A percentile compares a stretch with the other conserved stretches of the same genome.
Evolutionary conservation across 2,329 filamentous ascomycete species (phyloP).

Genomic region (Fusarium pseudonygamai): DNA sequence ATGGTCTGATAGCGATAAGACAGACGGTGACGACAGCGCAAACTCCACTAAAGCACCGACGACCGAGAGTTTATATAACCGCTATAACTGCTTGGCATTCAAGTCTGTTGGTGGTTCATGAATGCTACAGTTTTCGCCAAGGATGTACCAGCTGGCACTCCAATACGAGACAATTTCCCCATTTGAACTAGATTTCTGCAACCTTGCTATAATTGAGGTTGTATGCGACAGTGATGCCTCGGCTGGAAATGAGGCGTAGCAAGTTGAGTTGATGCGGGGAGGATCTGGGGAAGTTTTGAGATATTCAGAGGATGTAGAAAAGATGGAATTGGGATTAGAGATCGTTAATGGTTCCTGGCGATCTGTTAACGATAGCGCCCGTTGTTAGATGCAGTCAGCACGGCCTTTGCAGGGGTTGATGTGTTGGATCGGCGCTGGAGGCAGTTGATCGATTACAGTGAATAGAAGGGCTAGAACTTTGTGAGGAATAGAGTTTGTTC

Average conservation of each 20-base stretch:
- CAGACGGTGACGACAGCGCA: constrained; percentile 26
- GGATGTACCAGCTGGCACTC: neutral
- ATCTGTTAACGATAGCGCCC: neutral
- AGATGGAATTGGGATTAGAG: neutral
- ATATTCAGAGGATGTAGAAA: neutral
- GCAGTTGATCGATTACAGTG: neutral
- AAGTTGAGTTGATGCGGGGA: neutral
- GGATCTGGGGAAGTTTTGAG: constrained; percentile 16
- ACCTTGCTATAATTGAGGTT: neutral
- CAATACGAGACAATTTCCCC: neutral
- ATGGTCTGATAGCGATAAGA: constrained; percentile 35
- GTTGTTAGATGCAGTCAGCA: neutral
- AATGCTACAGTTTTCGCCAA: neutral
- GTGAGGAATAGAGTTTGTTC: neutral
- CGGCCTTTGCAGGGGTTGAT: constrained; percentile 7
- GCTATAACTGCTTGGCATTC: neutral
- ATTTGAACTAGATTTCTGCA: neutral
- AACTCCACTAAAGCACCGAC: constrained; percentile 30
- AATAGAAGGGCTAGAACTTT: neutral
- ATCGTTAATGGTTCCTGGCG: constrained; percentile 5
- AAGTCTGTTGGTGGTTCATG: neutral
- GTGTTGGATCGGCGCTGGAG: neutral
- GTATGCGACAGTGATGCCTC: constrained; percentile 9
- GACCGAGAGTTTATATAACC: neutral
- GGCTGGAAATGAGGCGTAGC: neutral